Conservation (phyloP, 78 protist genomes). For the Tieghemostelium lacteum region DNA sequence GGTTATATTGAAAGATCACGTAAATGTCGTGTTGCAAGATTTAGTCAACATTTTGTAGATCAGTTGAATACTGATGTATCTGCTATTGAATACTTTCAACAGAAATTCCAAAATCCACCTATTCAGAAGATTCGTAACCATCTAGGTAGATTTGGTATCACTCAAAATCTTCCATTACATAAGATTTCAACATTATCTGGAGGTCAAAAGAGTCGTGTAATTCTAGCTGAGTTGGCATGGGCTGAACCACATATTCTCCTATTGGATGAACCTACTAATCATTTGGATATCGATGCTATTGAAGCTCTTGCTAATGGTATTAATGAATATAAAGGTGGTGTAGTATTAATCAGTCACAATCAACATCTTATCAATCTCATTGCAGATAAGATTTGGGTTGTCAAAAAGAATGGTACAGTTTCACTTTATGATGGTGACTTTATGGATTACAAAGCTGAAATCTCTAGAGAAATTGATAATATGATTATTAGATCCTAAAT, state of each 20-base stretch:
- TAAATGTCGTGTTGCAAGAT: constrained; percentile 83
- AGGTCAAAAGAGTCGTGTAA: constrained; percentile 97
- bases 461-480: constrained; percentile 66
- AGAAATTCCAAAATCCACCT: constrained; percentile 73
- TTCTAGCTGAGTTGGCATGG: constrained; percentile 90
- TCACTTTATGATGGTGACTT: constrained; percentile 73
- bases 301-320: constrained; percentile 92
- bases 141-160: constrained; percentile 88
- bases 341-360: constrained; percentile 93
- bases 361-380: constrained; percentile 72
- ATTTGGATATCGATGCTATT: constrained; percentile 89
- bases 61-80: constrained; percentile 83
- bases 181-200: constrained; percentile 89
- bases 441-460: constrained; percentile 77
- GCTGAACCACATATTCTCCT: constrained; percentile 94
- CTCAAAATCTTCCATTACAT: constrained; percentile 52
- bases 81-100: constrained; percentile 86
- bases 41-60: constrained; percentile 95
- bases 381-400: constrained; percentile 85
- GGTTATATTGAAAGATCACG: constrained; percentile 84
- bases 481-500: background rate
- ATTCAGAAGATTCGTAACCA: constrained; percentile 65
- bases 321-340: constrained; percentile 90
- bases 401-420: constrained; percentile 71
- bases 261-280: constrained; percentile 97